Evolutionary conservation across 2,329 filamentous ascomycete species (phyloP).

Genomic region (Pseudogymnoascus sp.): DNA sequence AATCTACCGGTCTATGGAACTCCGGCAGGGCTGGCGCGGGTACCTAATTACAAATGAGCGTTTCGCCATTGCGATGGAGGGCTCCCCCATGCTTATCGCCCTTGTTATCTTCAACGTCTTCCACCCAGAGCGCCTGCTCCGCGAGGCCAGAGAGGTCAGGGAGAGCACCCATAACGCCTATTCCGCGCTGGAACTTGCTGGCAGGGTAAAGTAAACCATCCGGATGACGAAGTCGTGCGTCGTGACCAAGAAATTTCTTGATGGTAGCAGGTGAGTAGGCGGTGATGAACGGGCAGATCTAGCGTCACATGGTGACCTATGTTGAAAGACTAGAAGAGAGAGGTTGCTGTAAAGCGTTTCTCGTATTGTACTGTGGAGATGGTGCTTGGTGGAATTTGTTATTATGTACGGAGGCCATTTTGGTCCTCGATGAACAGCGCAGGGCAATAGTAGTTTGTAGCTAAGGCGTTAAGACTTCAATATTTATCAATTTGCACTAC

Average conservation of each 20-base stretch:
- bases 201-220: neutral
- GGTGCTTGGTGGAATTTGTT: neutral
- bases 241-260: neutral
- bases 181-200: neutral
- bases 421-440: neutral
- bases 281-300: neutral
- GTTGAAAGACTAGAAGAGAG: neutral
- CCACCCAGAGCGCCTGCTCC: slow-evolving; percentile 12
- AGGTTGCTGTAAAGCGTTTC: neutral
- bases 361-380: neutral
- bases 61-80: slow-evolving; percentile 37
- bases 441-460: neutral
- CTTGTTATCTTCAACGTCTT: slow-evolving; percentile 30
- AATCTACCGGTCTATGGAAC: slow-evolving; percentile 41
- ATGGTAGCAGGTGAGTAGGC: neutral
- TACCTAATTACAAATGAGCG: slow-evolving; percentile 37
- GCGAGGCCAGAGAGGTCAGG: neutral
- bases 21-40: slow-evolving; percentile 35
- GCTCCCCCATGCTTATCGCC: slow-evolving; percentile 35
- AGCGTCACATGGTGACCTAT: neutral
- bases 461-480: neutral
- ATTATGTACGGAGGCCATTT: neutral
- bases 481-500: neutral
- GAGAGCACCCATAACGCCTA: neutral
- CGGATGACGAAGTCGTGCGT: neutral